Percentiles rank a stretch among this genome's conserved stretches.
phyloP scores from a whole-genome alignment of 345 rosid species.

The Eucalyptus paniculata region DNA sequence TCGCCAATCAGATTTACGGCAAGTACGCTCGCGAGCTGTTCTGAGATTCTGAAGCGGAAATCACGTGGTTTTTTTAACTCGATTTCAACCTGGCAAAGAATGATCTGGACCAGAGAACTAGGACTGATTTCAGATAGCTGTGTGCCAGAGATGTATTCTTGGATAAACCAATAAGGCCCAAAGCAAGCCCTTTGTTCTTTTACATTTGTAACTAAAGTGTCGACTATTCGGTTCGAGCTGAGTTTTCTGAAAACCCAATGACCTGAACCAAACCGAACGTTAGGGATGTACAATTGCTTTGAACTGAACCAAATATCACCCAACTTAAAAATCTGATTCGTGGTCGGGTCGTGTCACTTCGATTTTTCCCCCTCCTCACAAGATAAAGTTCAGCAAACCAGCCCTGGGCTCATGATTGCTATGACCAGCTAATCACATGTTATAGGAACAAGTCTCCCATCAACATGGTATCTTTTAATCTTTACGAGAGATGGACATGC shows the following conservation, averaged over 20 bases:
- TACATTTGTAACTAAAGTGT: not conserved
- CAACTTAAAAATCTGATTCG: rapidly evolving
- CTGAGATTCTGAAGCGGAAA: not conserved
- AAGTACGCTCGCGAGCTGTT: not conserved
- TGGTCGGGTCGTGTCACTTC: rapidly evolving
- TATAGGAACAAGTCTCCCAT: not conserved
- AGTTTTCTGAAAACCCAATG: not conserved
- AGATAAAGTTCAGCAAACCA: not conserved
- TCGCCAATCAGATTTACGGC: not conserved
- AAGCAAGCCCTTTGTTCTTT: not conserved
- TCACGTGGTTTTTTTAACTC: not conserved
- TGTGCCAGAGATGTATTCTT: too few species aligned
- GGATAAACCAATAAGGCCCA: not conserved
- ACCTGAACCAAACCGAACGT: not conserved
- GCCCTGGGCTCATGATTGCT: not conserved
- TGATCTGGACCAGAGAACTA: too few species aligned
- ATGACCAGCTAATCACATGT: not conserved
- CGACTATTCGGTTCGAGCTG: not conserved
- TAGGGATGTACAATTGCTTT: not conserved
- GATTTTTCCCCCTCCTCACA: not conserved
- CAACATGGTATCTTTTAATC: not conserved
- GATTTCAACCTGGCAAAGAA: not conserved
- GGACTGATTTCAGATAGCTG: too few species aligned
- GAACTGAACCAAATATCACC: not conserved
- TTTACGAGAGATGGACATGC: not conserved